phyloP scores from a whole-genome alignment of 495 filamentous ascomycete genomes.

The Beverwykella pulmonaria region DNA sequence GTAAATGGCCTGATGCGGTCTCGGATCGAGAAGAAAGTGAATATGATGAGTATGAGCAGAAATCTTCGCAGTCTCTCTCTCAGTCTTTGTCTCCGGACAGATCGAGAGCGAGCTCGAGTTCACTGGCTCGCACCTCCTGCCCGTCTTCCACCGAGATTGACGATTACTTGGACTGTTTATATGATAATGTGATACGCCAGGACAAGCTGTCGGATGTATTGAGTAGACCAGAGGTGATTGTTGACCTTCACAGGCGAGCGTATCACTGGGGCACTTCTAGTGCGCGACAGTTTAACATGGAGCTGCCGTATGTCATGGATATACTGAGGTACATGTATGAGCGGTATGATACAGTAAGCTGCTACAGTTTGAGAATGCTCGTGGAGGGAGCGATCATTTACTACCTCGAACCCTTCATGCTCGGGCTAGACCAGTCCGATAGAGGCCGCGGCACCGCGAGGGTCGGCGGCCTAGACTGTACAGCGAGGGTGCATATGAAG shows the following conservation, averaged over 20 bases:
- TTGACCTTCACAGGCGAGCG: background rate
- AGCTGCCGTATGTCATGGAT: slow-evolving; percentile 2
- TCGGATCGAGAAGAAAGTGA: background rate
- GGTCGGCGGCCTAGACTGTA: background rate
- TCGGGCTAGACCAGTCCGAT: background rate
- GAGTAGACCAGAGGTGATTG: background rate
- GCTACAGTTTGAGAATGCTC: slow-evolving; percentile 6
- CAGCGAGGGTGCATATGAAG: slow-evolving; percentile 3
- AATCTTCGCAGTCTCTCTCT: too few relatives aligned
- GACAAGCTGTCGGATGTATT: background rate
- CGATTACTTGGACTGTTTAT: background rate
- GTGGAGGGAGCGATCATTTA: slow-evolving; percentile 17
- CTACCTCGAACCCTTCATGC: slow-evolving; percentile 10
- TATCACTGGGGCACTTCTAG: background rate
- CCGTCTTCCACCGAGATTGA: background rate
- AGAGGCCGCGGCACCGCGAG: background rate
- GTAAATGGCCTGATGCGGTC: background rate
- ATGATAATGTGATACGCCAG: background rate
- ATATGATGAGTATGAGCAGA: background rate
- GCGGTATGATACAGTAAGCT: slow-evolving; percentile 5
- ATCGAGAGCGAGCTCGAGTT: too few relatives aligned
- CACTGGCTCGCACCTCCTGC: too few relatives aligned
- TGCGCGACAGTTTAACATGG: slow-evolving; percentile 9
- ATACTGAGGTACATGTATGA: slow-evolving; percentile 17
- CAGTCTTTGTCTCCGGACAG: too few relatives aligned